A percentile compares a stretch with the other conserved stretches of the same genome.
Evolutionary conservation across 148 eudicot genomes (phyloP).

Genomic region (Vaccinium vitisidaea): DNA sequence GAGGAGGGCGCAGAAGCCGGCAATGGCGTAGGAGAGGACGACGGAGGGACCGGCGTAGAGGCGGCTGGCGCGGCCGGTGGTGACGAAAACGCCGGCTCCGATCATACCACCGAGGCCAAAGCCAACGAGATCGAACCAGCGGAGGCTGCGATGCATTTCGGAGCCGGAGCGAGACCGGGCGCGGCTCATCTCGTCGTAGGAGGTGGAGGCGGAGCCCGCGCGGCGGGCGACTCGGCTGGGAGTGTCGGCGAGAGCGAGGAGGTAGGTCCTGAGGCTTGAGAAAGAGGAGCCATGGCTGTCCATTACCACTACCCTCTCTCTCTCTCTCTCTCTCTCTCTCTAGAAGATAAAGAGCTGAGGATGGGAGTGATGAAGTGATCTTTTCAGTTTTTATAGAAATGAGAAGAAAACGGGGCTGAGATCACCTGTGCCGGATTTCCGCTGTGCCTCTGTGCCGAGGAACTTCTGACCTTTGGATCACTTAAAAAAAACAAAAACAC

Average conservation of each 20-base stretch:
- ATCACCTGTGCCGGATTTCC: no score
- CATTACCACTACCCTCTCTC: not conserved
- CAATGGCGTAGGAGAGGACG: constrained; percentile 88
- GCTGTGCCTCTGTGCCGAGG: no score
- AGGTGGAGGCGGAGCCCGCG: constrained; percentile 56
- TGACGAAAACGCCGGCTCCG: constrained; percentile 93
- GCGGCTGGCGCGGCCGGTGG: constrained; percentile 67
- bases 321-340: constrained; percentile 13
- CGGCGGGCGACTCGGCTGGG: constrained; percentile 59
- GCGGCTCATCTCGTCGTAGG: constrained; percentile 53
- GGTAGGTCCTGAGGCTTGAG: constrained; percentile 52
- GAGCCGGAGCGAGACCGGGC: constrained; percentile 55
- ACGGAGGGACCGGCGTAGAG: constrained; percentile 74
- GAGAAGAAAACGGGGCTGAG: no score
- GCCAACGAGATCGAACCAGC: constrained; percentile 74
- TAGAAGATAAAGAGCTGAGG: not conserved
- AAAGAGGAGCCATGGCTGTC: constrained; percentile 40
- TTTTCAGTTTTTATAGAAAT: not conserved
- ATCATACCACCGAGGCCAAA: constrained; percentile 93
- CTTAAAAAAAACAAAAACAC: no score
- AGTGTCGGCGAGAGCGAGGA: constrained; percentile 58
- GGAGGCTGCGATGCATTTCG: constrained; percentile 48
- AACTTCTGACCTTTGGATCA: no score
- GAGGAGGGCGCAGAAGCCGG: constrained; percentile 83
- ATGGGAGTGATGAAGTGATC: not conserved